phyloP scores from a whole-genome alignment of 225 moss, liverwort and hornwort genomes.

The Polytrichum commune region DNA sequence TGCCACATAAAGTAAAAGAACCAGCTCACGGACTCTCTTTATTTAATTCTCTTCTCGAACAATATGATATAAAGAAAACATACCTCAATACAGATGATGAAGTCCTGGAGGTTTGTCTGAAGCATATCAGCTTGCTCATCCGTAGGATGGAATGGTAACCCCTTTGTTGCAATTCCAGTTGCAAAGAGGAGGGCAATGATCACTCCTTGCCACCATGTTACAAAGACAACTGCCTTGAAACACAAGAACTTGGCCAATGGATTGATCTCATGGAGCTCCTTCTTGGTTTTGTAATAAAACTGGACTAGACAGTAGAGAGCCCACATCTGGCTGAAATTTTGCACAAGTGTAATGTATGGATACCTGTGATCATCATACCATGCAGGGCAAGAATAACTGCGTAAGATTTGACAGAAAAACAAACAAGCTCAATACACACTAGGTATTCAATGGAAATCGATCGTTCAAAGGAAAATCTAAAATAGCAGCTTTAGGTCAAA shows the following conservation, averaged over 20 bases:
- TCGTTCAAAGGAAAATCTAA: no score
- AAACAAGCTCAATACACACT: no score
- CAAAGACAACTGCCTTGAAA: constrained; percentile 96
- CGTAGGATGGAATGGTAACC: constrained; percentile 39
- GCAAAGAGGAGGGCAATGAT: constrained; percentile 74
- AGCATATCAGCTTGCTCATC: constrained; percentile 31
- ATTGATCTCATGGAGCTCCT: constrained; percentile 75
- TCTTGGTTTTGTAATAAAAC: constrained; percentile 83
- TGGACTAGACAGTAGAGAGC: constrained; percentile 95
- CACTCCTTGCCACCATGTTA: constrained; percentile 99
- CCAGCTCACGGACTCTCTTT: no score
- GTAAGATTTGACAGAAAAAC: no score
- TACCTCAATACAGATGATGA: constrained; percentile 86
- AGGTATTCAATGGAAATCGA: no score
- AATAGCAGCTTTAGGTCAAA: no score
- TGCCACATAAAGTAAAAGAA: no score
- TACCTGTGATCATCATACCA: constrained; percentile 41
- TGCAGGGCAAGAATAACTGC: no score
- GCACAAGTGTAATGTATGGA: constrained; percentile 79
- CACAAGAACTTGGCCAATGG: constrained; percentile 91
- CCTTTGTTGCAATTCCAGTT: constrained; percentile 39
- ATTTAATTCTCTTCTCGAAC: no score
- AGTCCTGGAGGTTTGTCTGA: constrained; percentile 74
- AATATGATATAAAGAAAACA: background rate
- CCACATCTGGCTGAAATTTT: constrained; percentile 99